Evolutionary conservation across 306 rosid species (phyloP), one percentile per base, ranked within the genome.

Genomic region (Quercus variabilis): DNA sequence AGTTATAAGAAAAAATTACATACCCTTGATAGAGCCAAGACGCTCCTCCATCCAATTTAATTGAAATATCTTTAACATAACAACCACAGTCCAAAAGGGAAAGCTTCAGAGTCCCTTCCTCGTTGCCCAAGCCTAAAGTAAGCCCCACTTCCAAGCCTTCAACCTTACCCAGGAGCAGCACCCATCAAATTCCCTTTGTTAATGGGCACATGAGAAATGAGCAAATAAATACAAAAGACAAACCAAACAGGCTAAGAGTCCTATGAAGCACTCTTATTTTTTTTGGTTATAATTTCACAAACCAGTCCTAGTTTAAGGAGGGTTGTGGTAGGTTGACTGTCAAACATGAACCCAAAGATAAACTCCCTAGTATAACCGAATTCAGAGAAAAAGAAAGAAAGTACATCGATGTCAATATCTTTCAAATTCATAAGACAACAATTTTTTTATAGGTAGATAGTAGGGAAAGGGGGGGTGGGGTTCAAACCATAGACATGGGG

Each of bases 11-110:
- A 67, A 35, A 73, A 49, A 21, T 57, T 67, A 23, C 57, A 49
- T 92, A 94, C 99, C 99, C 97, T 91, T 92, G 99, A 87, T 94
- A 94, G 81, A 92, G 91, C 98, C 97, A 92, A 68, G 99, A 95
- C 65, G 97, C 91, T 85, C 99, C 99, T 71, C 96, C 98, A 79
- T 92, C 98, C 84, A 95, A 80, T 76, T 85, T 87, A 79, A 92
- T 90, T 80, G 91, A 89, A 75, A 95, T 92, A 28, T 89, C 91
- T 74, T 89, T 74, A 69, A 95, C 92, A 65, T 79, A 58, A 82
- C 95, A 91, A 57, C 91, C 87, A 77, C 90, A 85, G 31, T 89
- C 90, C 83, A 74, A 54, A 41, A 92, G 92, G 72, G 86, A 81
- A 78, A 92, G 89, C 81, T 89, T 88, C 85, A 90, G 77, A 43